Evolutionary conservation across 2,329 filamentous ascomycete species (phyloP).

Genomic region (Monosporascus sp.): DNA sequence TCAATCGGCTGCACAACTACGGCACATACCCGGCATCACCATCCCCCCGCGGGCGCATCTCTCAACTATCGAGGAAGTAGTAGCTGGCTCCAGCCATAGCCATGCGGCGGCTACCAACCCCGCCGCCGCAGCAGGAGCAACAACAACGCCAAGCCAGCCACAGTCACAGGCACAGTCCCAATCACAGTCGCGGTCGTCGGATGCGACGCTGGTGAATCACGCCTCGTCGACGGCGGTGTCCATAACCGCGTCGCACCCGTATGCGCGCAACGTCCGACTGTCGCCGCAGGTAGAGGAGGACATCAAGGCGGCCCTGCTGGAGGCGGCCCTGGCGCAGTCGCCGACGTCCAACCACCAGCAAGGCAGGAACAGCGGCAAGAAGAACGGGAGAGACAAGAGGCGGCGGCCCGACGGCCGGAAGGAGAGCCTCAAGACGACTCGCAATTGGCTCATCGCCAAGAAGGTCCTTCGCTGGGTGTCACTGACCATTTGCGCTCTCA

Average conservation of each 20-base stretch:
- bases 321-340: neutral
- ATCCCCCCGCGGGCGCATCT: too few species aligned
- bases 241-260: neutral
- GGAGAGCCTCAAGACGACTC: neutral
- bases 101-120: too few species aligned
- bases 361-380: neutral
- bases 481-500: neutral
- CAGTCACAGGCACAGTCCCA: too few species aligned
- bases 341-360: neutral
- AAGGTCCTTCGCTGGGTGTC: conserved; percentile 2
- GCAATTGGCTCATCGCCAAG: neutral
- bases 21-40: too few species aligned
- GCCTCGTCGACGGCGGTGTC: neutral
- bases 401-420: neutral
- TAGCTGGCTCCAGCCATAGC: too few species aligned
- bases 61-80: too few species aligned
- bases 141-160: too few species aligned
- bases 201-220: too few species aligned
- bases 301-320: conserved; percentile 8
- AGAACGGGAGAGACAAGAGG: neutral
- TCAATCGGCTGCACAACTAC: too few species aligned
- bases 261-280: neutral
- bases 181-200: too few species aligned
- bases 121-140: too few species aligned
- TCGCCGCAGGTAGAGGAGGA: conserved; percentile 9